Conservation (phyloP, 257 asterid species). For the Forsythia suspensa region DNA sequence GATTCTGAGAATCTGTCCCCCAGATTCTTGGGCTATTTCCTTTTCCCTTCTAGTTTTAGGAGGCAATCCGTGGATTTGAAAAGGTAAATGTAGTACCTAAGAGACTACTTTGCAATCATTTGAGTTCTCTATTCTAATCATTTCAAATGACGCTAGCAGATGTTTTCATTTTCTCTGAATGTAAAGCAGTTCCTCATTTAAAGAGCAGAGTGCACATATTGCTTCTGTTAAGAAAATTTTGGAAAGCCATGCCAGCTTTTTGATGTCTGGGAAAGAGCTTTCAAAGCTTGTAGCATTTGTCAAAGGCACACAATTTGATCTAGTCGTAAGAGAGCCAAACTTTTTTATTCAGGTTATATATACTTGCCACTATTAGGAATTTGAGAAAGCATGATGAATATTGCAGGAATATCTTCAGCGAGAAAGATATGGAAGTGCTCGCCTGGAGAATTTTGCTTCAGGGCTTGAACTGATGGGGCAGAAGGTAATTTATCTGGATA, state of each 20-base stretch:
- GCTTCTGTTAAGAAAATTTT: constrained; percentile 92
- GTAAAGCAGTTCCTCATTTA: constrained; percentile 62
- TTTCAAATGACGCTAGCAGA: constrained; percentile 14
- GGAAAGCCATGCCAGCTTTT: constrained; percentile 95
- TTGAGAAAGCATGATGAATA: constrained; percentile 22
- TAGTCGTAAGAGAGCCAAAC: constrained; percentile 60
- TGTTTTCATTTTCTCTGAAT: constrained; percentile 23
- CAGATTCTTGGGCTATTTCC: constrained; percentile 83
- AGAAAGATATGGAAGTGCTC: constrained; percentile 93
- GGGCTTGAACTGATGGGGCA: constrained; percentile 95
- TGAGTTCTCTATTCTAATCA: constrained; percentile 3
- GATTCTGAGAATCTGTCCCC: constrained; percentile 84
- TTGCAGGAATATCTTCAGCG: constrained; percentile 95
- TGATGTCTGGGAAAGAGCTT: constrained; percentile 99
- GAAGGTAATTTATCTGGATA: constrained; percentile 55
- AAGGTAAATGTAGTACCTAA: constrained; percentile 43
- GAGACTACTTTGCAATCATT: constrained; percentile 13
- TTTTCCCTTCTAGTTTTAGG: constrained; percentile 75
- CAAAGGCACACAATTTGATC: constrained; percentile 98
- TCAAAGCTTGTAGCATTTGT: constrained; percentile 97
- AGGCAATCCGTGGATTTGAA: constrained; percentile 75
- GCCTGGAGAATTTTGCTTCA: constrained; percentile 84
- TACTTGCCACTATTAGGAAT: constrained; percentile 5
- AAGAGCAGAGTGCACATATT: constrained; percentile 90
- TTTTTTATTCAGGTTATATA: constrained; percentile 16